Percentiles rank a stretch among this genome's conserved stretches.
These are phyloP conservation scores for Barnettozyma hawaiiensis DNA, from an alignment of 1,139 yeast genomes.

Conservation along the genomic window DNA sequence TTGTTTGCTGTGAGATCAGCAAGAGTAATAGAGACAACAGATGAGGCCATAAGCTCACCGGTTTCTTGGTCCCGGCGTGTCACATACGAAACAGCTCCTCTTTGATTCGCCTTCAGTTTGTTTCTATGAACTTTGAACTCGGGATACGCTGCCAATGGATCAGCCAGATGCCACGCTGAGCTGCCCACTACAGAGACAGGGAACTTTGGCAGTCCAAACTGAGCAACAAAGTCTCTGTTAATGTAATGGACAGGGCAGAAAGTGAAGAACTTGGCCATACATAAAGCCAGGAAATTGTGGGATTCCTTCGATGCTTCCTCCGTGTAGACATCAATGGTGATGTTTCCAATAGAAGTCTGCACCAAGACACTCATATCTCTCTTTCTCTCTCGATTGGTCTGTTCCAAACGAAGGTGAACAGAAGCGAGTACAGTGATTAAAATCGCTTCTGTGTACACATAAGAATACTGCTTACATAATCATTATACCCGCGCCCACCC, in stretches of 20 bases:
- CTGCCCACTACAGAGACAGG: conserved; percentile 35
- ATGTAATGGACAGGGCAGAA: conserved; percentile 46
- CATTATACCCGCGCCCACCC: too few species aligned
- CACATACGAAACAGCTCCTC: conserved; percentile 39
- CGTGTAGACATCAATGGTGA: conserved; percentile 48
- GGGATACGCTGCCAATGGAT: conserved; percentile 14
- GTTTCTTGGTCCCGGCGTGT: conserved; percentile 15
- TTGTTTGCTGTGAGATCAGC: conserved; percentile 27
- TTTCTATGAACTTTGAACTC: conserved; percentile 21
- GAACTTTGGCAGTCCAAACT: conserved; percentile 45
- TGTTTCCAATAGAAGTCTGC: conserved; percentile 49
- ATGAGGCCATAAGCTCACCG: conserved; percentile 10
- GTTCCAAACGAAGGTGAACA: too few species aligned
- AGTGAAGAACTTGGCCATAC: conserved; percentile 48
- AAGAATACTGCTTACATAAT: too few species aligned
- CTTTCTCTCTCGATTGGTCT: too few species aligned
- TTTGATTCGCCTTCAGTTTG: conserved; percentile 23
- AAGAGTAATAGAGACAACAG: conserved; percentile 27
- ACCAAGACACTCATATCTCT: conserved; percentile 48
- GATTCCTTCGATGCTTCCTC: conserved; percentile 36
- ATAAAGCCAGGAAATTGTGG: conserved; percentile 48
- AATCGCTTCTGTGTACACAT: too few species aligned
- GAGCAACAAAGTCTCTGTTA: conserved; percentile 34
- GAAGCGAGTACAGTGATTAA: too few species aligned
- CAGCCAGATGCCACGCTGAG: conserved; percentile 32